Base-by-base conservation (phyloP, 2,329 filamentous ascomycete species). In the Cladosporium velox region DNA sequence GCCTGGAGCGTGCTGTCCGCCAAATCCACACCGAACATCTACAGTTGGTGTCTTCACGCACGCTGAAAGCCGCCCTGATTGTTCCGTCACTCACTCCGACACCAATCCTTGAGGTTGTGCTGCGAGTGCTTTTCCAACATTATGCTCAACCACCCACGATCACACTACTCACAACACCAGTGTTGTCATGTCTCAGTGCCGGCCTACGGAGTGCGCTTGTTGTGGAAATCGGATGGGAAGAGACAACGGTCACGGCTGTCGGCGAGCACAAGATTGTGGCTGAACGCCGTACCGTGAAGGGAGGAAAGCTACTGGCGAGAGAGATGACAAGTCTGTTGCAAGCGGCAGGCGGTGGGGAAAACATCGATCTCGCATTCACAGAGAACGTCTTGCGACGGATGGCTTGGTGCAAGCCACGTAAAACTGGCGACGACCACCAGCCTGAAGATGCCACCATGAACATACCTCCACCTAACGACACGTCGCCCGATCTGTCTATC, bases 161-260 rank as follows among this genome's bases (percentile, higher is more conserved):
- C 69, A 93, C 92, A 2, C 83, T 99, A 51, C 81, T 97, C 73
- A 92, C 93, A 1, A 86, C 87, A 0, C 87, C 94, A 0, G 85
- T 92, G 24, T 89, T 95, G 78, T 84, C 88, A 1, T 83, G 90
- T 7, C 86, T 93, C 3, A 90, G 90, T 8, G 93, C 93, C 6
- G 95, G 95, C 0, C 81, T 96, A 49, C 88, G 95, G 15, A 92
- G 91, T n/a, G 92, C 90, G 0, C 78, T 99, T 51, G 87, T 98
- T 0, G 84, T 99, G 44, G 93, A 99, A 74, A 85, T 99, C 67
- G 95, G 94, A 52, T 99, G 95, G 95, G 85, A 88, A 51, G 95
- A 98, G 78, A 96, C 93, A 0, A 86, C 90, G 0, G 87, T 96
- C 26, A 96, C 92, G 0, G 91, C 89, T 6, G 85, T 98, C 7